Evolutionary conservation across 2,329 filamentous ascomycete species (phyloP), one percentile per base, ranked within the genome.

Genomic region (Amylocarpus encephaloides): DNA sequence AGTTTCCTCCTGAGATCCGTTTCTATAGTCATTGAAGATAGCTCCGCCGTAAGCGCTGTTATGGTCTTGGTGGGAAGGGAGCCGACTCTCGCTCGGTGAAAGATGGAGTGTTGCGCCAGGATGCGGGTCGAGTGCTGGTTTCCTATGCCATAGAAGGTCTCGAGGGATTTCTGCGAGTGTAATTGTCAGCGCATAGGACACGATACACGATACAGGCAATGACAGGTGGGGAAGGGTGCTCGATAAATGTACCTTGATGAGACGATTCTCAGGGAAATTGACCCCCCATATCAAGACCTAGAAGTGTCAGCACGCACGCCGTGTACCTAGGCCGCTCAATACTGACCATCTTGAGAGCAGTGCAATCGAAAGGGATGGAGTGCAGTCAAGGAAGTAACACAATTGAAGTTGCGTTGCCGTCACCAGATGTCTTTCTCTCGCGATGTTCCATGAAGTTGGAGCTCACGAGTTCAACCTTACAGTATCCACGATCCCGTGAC

Each of bases 21-120:
- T 69, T 96, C 93, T 62, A 97, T 88, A 53, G 86, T 95, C 88
- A 98, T 91, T 48, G 83, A 84, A 13, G 89, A 88, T 36, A 98
- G 75, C 64, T 95, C 88, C 45, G 86, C 86, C 18, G 86, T 93
- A 53, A 98, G 75, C 47, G 86, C 85, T 46, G 88, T 84, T 59
- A 95, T 73, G 53, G 89, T 91, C 67, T 86, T 83, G 52, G 84
- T 81, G 40, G 81, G 77, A 16, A 98, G 72, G 6, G 81, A 77
- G 66, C 86, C 87, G 59, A 97, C 76, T 64, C 83, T 86, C 58
- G 88, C 86, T 50, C 80, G 84, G 29, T 88, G 84, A 72, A 95
- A 88, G 66, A 98, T 94, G 62, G 85, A 84, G 73, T 89, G 85
- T 64, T 88, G 91, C 58, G 93, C 88, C 74, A 97, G 85, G 61